Conservation (phyloP, 805 yeast genomes). For the Kluyveromyces lactis region DNA sequence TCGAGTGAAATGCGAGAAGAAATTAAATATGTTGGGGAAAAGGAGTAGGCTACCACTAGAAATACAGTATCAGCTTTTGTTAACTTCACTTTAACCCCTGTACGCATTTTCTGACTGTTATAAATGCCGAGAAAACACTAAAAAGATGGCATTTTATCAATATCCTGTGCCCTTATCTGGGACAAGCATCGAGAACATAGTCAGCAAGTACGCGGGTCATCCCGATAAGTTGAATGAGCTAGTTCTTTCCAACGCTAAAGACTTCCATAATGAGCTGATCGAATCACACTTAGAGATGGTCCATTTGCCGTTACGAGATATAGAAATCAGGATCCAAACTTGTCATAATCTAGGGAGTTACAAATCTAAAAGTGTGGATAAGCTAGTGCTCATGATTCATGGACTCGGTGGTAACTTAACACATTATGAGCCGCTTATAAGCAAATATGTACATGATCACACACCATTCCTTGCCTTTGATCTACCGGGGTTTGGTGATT, state of each 20-base stretch:
- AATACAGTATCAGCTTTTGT: too few relatives aligned
- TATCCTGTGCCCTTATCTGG: conserved; percentile 15
- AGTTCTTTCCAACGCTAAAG: conserved; percentile 10
- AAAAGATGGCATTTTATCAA: neutral
- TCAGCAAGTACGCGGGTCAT: conserved; percentile 11
- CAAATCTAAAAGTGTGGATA: conserved; percentile 18
- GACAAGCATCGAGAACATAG: conserved; percentile 14
- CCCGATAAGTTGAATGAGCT: conserved; percentile 7
- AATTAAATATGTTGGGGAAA: too few relatives aligned
- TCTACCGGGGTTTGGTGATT: conserved; percentile 81
- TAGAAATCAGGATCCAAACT: conserved; percentile 11
- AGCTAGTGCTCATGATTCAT: conserved; percentile 45
- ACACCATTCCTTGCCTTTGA: conserved; percentile 65
- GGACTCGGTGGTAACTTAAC: conserved; percentile 88
- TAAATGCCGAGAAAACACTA: too few relatives aligned
- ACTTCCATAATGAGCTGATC: conserved; percentile 20
- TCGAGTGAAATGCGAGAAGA: too few relatives aligned
- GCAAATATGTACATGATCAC: conserved; percentile 49
- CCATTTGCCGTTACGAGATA: neutral
- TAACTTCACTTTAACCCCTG: too few relatives aligned
- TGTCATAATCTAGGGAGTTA: conserved; percentile 17
- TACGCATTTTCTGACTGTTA: too few relatives aligned
- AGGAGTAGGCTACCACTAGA: too few relatives aligned
- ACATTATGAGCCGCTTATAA: conserved; percentile 69
- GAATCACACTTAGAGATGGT: conserved; percentile 10